Percentiles rank a stretch among this genome's conserved stretches.
These are phyloP conservation scores for Aureobasidium zeae DNA, from an alignment of 2,329 filamentous ascomycete species.

Conservation along the genomic window DNA sequence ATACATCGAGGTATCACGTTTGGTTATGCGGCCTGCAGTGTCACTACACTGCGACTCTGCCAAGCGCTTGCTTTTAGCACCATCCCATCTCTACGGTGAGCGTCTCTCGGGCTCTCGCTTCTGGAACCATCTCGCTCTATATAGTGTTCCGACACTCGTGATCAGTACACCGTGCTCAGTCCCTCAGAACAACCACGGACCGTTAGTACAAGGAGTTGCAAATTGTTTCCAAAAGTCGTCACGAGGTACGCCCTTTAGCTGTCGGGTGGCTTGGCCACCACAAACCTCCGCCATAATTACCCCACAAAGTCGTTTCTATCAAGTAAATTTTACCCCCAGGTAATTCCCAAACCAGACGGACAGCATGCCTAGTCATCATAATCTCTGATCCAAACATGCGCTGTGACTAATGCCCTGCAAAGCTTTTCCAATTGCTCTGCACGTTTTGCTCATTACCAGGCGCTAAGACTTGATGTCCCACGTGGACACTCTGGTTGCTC, in stretches of 20 bases:
- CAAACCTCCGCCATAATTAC: background rate
- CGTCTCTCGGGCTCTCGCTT: background rate
- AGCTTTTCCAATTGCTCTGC: constrained; percentile 10
- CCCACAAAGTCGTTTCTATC: background rate
- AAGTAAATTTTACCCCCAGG: background rate
- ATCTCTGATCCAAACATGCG: constrained; percentile 1
- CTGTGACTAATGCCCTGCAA: constrained; percentile 14
- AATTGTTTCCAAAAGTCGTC: constrained; percentile 1
- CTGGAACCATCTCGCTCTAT: constrained; percentile 3
- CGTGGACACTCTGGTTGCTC: constrained; percentile 3
- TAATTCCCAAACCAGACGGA: background rate
- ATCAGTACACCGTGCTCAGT: constrained; percentile 10
- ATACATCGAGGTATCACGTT: background rate
- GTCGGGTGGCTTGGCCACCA: constrained; percentile 8
- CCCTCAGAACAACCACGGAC: background rate
- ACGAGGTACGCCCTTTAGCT: constrained; percentile 9
- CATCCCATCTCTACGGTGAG: constrained; percentile 9
- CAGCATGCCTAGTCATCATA: background rate
- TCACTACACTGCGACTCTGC: constrained; percentile 3
- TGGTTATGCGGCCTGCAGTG: background rate
- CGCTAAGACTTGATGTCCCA: constrained; percentile 4
- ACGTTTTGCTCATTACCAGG: constrained; percentile 11
- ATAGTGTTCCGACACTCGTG: background rate
- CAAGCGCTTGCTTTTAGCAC: constrained; percentile 2
- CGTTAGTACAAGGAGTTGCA: constrained; percentile 1